Percentiles rank a stretch among this genome's conserved stretches.
These are phyloP conservation scores for Diaporthe vexans DNA, from an alignment of 2,329 filamentous ascomycete genomes.

Conservation along the genomic window DNA sequence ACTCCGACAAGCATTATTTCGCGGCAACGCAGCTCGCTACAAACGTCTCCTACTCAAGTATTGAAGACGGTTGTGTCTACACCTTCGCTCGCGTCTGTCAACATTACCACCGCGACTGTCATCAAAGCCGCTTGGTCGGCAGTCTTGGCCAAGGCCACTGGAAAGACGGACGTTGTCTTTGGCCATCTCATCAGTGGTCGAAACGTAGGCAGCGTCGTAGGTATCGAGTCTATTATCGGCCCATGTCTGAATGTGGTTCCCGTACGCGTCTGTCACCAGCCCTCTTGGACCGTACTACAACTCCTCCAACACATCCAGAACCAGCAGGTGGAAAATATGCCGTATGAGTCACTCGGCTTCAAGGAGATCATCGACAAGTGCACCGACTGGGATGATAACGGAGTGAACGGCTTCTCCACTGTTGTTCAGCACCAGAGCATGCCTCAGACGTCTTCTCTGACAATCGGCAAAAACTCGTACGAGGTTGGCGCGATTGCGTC, in stretches of 20 bases:
- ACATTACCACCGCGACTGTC: conserved; percentile 56
- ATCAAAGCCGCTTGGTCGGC: conserved; percentile 62
- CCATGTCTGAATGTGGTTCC: conserved; percentile 14
- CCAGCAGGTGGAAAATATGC: conserved; percentile 15
- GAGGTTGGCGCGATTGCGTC: background rate
- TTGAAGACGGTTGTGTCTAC: background rate
- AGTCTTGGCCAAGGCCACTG: conserved; percentile 54
- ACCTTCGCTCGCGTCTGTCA: conserved; percentile 32
- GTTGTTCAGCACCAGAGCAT: conserved; percentile 11
- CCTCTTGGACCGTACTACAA: background rate
- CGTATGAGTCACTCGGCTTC: conserved; percentile 18
- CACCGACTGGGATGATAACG: conserved; percentile 6
- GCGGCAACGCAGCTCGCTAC: background rate
- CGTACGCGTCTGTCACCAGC: background rate
- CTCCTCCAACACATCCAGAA: conserved; percentile 15
- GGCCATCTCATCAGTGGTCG: conserved; percentile 57
- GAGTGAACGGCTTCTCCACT: background rate
- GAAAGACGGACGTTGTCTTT: conserved; percentile 56
- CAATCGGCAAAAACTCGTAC: background rate
- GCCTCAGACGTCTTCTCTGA: background rate
- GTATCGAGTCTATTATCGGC: conserved; percentile 32
- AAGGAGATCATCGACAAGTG: background rate
- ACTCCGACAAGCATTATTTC: background rate
- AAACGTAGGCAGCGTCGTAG: conserved; percentile 50
- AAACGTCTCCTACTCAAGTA: background rate